Base-by-base conservation (phyloP, 805 yeast species). In the Barnettozyma pratensis region DNA sequence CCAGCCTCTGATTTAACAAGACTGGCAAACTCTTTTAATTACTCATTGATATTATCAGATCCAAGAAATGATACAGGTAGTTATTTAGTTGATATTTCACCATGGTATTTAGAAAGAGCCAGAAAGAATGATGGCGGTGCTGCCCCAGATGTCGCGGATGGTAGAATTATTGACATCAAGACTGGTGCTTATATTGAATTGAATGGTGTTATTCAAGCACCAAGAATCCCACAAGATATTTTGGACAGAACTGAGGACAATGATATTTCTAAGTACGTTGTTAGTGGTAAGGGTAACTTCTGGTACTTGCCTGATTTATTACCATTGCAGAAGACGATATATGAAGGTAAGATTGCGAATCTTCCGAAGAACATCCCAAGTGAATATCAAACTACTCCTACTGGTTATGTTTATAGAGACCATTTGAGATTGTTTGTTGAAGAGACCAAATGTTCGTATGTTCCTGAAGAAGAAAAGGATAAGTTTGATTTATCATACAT, bases 161-260 rank as follows among this genome's bases (percentile, higher is more conserved):
- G 81, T 7, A 71, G 85, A 52, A 78, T 82, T 57, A 77, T 82
- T 48, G 87, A 82, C 59, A 69, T 74, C 12, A 75, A 76, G 47
- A 74, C 83, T 2, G 87, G 87, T 8, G 60, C 74, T 9, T 82
- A 78, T 56, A 69, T 82, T 47, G 86, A 81, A 55, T 70, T 82
- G 46, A 74, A 79, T 3, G 88, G 83, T 4, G 62, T 57, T 9
- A 47, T 54, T 4, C 52, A 51, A 38, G 61, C 63, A 2, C 63
- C 63, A 40, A 58, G 56, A 48, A 49, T 60, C 3, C 61, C 63
- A 27, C 34, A 29, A 9, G 50, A 50, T 3, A 5, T 58, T 7
- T 27, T 41, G 1, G 55, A 48, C 9, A 39, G 38, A 19, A 46
- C 46, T 1, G 48, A 44, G 1, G 58, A 54, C 44, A 47, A 49